Base-by-base conservation (phyloP, 441 rosid species). In the Erodium chrysanthum region DNA sequence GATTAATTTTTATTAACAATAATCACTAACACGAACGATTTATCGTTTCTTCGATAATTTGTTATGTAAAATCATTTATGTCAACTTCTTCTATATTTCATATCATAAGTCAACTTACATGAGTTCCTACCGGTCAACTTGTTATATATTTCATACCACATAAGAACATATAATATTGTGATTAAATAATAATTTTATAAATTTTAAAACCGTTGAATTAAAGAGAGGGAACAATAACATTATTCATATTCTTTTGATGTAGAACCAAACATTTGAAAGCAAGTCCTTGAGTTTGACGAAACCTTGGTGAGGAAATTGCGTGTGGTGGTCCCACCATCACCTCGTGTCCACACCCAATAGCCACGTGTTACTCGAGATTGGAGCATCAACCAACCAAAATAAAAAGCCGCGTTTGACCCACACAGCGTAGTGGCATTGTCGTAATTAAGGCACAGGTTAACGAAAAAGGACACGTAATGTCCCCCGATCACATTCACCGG, bases 401-500 rank as follows among this genome's bases (percentile, higher is more conserved):
- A 44, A 44, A 44, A 44, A 12, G 50, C 50, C 50, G 50, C 15
- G 50, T 44, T 44, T 44, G 50, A 14, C 15, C 5, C 2, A 0
- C 15, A 44, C 50, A 44, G 15, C n/a, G 50, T 14, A 14, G 50
- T 15, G 50, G 50, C 12, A 11, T 0, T 44, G 2, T 44, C n/a
- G 50, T 44, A 44, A 44, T 44, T 44, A 44, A 1, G 12, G 14
- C 46, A 9, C 12, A 4, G 33, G 33, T 29, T 29, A 29, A 29
- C 33, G 33, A 29, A 29, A 35, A 35, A 35, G 40, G 40, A 35
- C 40, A 35, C 40, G 40, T 35, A 35, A 35, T 35, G 40, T 35
- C 40, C 35, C 50, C 50, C n/a, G 50, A 44, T 44, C 50, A 44
- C 50, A 44, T 44, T 44, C 50, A 44, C 50, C 50, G 50, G 50